A percentile compares a stretch with the other conserved stretches of the same genome.
Evolutionary conservation across 2,329 filamentous ascomycete species (phyloP).

Genomic region (Rugonectria rugulosa): DNA sequence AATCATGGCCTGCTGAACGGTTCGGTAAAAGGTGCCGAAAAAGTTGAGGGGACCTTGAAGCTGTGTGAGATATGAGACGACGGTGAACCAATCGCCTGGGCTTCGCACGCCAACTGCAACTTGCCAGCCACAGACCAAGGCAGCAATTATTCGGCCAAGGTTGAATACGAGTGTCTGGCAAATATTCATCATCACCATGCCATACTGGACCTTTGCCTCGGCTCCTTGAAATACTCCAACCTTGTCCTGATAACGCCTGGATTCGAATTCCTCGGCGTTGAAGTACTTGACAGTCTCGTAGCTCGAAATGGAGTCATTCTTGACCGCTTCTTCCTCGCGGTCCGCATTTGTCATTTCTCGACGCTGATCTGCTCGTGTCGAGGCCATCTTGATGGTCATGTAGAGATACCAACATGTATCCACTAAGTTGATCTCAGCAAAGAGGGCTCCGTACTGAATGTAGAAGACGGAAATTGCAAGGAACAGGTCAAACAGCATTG

Average conservation of each 20-base stretch:
- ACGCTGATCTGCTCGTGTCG: constrained; percentile 89
- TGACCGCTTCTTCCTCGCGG: constrained; percentile 94
- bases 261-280: constrained; percentile 84
- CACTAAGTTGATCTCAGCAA: constrained; percentile 86
- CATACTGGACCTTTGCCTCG: constrained; percentile 79
- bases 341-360: constrained; percentile 95
- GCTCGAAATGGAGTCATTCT: constrained; percentile 98
- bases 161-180: constrained; percentile 83
- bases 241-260: constrained; percentile 73
- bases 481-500: constrained; percentile 90
- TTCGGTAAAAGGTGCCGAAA: constrained; percentile 94
- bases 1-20: constrained; percentile 96
- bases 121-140: constrained; percentile 79
- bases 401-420: constrained; percentile 97
- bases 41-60: constrained; percentile 84
- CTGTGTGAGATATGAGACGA: constrained; percentile 81
- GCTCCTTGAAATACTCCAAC: constrained; percentile 76
- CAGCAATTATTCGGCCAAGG: constrained; percentile 74
- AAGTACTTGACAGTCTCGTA: constrained; percentile 96
- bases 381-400: constrained; percentile 94
- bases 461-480: constrained; percentile 86
- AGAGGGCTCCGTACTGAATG: constrained; percentile 67
- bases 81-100: constrained; percentile 75
- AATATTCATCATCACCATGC: constrained; percentile 82
- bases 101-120: constrained; percentile 71